A percentile compares a stretch with the other conserved stretches of the same genome.
Evolutionary conservation across 768 basidiomycete genomes (phyloP).

Genomic region (Agaricus blazei): DNA sequence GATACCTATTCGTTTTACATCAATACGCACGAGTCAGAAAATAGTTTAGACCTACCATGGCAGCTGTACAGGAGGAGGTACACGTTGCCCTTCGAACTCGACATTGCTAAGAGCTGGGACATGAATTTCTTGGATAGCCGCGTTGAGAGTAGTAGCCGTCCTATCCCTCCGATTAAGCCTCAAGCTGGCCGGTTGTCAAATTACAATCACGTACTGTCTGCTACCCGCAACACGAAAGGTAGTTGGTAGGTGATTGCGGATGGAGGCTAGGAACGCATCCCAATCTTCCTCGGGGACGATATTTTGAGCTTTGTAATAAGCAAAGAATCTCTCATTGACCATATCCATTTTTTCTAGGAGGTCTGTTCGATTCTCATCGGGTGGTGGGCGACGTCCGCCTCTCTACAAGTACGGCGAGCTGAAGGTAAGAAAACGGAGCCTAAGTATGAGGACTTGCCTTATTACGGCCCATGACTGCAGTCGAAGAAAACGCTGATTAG

Average conservation of each 20-base stretch:
- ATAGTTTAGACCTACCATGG: slow-evolving; percentile 56
- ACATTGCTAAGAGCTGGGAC: slow-evolving; percentile 72
- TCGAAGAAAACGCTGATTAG: neutral
- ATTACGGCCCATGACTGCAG: slow-evolving; percentile 8
- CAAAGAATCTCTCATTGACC: slow-evolving; percentile 62
- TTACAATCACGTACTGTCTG: slow-evolving; percentile 53
- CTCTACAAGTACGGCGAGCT: neutral
- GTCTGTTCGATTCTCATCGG: slow-evolving; percentile 35
- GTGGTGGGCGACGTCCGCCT: slow-evolving; percentile 9
- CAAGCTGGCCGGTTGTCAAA: neutral
- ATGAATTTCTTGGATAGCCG: slow-evolving; percentile 70
- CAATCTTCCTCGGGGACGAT: slow-evolving; percentile 79
- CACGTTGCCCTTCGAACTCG: slow-evolving; percentile 66
- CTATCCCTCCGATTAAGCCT: slow-evolving; percentile 26
- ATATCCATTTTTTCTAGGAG: slow-evolving; percentile 57
- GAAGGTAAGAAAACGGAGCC: neutral
- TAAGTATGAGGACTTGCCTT: neutral
- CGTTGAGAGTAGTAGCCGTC: slow-evolving; percentile 69
- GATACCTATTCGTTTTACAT: slow-evolving; percentile 60
- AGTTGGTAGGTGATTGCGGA: slow-evolving; percentile 78
- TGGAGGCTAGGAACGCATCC: slow-evolving; percentile 58
- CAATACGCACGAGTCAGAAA: neutral
- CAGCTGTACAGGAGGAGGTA: slow-evolving; percentile 79
- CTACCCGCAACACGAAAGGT: slow-evolving; percentile 92
- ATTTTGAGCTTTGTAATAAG: slow-evolving; percentile 72